Conservation (phyloP, 176 grass and related monocot genomes). For the Lolium perenne region DNA sequence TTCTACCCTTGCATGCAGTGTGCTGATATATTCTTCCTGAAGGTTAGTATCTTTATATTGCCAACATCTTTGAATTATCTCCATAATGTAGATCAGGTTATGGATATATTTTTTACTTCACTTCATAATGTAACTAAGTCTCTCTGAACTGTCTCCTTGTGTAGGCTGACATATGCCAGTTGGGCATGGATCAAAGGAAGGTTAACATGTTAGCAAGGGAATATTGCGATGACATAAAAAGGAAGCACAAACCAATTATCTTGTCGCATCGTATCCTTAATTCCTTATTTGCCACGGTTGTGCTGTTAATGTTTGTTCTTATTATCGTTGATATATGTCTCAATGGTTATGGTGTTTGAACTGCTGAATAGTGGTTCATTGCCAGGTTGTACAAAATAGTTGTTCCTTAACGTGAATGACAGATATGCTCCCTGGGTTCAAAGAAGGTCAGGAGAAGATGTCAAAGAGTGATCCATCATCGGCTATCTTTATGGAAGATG, state of each 20-base stretch:
- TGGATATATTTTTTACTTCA: neutral
- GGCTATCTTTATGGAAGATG: too few relatives aligned
- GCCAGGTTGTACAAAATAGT: neutral
- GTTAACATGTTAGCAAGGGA: too few relatives aligned
- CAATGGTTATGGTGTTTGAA: neutral
- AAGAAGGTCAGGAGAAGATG: slow-evolving; percentile 33
- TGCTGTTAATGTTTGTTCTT: neutral
- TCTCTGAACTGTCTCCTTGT: slow-evolving; percentile 25
- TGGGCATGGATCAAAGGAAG: too few relatives aligned
- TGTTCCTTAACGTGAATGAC: slow-evolving; percentile 34
- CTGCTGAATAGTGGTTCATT: neutral
- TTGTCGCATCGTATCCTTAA: slow-evolving; percentile 83
- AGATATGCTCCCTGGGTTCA: slow-evolving; percentile 96
- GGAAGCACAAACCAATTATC: slow-evolving; percentile 94
- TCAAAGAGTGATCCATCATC: too few relatives aligned
- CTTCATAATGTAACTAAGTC: neutral
- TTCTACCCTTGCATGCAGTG: too few relatives aligned
- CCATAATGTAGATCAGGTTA: neutral
- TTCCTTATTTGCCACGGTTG: slow-evolving; percentile 21
- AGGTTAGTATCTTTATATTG: slow-evolving; percentile 1
- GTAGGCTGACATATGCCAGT: slow-evolving; percentile 44
- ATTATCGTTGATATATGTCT: neutral
- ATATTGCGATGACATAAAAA: slow-evolving; percentile 58
- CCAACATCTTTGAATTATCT: slow-evolving; percentile 1
- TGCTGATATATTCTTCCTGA: too few relatives aligned